Base-by-base conservation (phyloP, 2,329 filamentous ascomycete species). In the Rhexocercosporidium sp. region DNA sequence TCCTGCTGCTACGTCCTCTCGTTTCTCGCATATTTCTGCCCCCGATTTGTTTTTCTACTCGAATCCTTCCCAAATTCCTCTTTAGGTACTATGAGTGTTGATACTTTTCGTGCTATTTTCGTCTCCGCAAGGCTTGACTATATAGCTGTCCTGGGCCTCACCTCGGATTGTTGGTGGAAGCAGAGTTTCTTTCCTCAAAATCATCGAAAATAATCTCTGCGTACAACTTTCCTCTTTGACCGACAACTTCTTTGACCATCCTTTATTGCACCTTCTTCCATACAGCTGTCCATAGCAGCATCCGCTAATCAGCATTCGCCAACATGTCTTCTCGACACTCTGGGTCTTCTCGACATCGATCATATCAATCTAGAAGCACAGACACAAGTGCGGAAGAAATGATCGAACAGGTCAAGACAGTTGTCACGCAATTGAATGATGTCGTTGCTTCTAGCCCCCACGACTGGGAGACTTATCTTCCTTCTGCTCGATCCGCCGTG, bases 401-500 rank as follows among this genome's bases (percentile, higher is more conserved):
- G 29, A 60, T 76, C 16, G 69, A 75, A 51, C 73, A 75, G 65
- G 68, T 75, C 57, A 76, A 75, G 54, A 69, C 60, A n/a, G 72
- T 74, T 44, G 67, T 76, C 25, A 73, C 66, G 6, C 62, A 70
- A 9, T 69, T 77, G 27, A 72, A 76, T 44, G 71, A 72, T 49
- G 70, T 76, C n/a, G 65, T 73, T 27, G 61, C 70, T 12, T 69
- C 69, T 20, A 67, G 69, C 20, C 64, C 74, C 51, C 62, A 71
- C 12, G 70, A 77, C 62, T 78, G 77, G 73, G 73, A 75, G 64
- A 68, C 69, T 9, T 77, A 73, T 67, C 73, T 78, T n/a, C 77
- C 78, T 66, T 75, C 80, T 59, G 81, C 79, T 37, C 75, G 80
- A 56, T 77, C 78, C 16, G 78, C 80, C 29, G 78, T 81, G 41